Conservation (phyloP, 768 basidiomycete species). For the Russula emetica region DNA sequence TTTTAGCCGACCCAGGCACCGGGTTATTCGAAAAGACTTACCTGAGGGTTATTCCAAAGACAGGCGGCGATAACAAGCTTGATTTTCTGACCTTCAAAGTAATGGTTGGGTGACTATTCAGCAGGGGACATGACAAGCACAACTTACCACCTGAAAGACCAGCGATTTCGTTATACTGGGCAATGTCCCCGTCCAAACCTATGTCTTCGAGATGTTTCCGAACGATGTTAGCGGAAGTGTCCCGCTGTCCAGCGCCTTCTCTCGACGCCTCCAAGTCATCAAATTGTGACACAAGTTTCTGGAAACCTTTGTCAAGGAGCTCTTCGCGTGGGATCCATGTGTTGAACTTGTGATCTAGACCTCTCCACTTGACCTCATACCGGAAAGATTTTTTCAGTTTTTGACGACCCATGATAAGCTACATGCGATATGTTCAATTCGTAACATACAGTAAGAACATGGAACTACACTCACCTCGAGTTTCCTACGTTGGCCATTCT, state of each 20-base stretch:
- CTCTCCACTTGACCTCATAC: slow-evolving; percentile 88
- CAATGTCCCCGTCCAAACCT: slow-evolving; percentile 94
- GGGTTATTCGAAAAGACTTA: slow-evolving; percentile 33
- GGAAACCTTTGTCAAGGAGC: slow-evolving; percentile 79
- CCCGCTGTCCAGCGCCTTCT: slow-evolving; percentile 89
- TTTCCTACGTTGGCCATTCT: slow-evolving; percentile 85
- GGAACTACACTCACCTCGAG: slow-evolving; percentile 58
- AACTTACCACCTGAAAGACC: slow-evolving; percentile 83
- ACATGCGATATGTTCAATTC: slow-evolving; percentile 7
- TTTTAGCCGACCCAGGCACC: slow-evolving; percentile 21
- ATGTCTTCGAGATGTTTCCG: slow-evolving; percentile 93
- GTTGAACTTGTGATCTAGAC: slow-evolving; percentile 81
- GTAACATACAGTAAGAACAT: slow-evolving; percentile 12
- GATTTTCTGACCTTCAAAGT: slow-evolving; percentile 81
- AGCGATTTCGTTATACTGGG: slow-evolving; percentile 95
- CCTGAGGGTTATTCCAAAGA: slow-evolving; percentile 94
- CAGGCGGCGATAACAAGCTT: slow-evolving; percentile 93
- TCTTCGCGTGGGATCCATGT: slow-evolving; percentile 90
- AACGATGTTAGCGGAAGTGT: slow-evolving; percentile 75
- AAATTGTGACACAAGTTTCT: slow-evolving; percentile 87
- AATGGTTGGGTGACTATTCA: slow-evolving; percentile 6
- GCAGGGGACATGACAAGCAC: not conserved
- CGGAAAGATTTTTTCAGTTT: slow-evolving; percentile 95
- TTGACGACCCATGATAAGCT: slow-evolving; percentile 90
- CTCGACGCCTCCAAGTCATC: slow-evolving; percentile 95